phyloP scores from a whole-genome alignment of 2,329 filamentous ascomycete species.

The Monosporascus ibericus region DNA sequence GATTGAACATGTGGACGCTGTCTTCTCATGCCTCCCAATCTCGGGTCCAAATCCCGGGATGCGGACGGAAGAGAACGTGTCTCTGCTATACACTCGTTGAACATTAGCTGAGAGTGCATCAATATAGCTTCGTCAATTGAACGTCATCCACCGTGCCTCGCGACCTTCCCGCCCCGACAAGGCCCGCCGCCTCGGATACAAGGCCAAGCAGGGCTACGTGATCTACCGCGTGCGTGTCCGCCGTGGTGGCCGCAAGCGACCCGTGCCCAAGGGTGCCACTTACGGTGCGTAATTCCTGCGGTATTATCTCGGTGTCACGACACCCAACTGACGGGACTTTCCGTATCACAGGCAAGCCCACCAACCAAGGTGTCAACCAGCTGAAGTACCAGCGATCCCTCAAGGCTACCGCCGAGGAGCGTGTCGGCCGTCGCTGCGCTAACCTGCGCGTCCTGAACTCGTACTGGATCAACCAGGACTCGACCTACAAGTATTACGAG shows the following conservation, averaged over 20 bases:
- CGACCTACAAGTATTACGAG: slow-evolving; percentile 99
- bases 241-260: slow-evolving; percentile 97
- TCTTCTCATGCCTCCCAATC: slow-evolving; percentile 16
- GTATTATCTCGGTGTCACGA: neutral
- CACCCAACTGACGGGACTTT: slow-evolving; percentile 8
- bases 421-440: slow-evolving; percentile 97
- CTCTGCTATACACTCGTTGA: slow-evolving; percentile 98
- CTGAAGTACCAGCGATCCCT: slow-evolving; percentile 99
- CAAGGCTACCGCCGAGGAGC: slow-evolving; percentile 96
- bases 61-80: slow-evolving; percentile 33
- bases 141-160: slow-evolving; percentile 98
- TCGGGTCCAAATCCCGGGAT: neutral
- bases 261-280: slow-evolving; percentile 94
- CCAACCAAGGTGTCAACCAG: slow-evolving; percentile 99
- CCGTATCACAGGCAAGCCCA: slow-evolving; percentile 78
- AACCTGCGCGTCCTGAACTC: slow-evolving; percentile 99
- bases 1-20: slow-evolving; percentile 28
- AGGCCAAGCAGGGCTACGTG: slow-evolving; percentile 99
- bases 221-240: slow-evolving; percentile 99
- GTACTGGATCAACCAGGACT: slow-evolving; percentile 99
- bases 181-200: slow-evolving; percentile 99
- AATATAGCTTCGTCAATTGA: slow-evolving; percentile 99
- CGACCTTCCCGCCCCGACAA: slow-evolving; percentile 98
- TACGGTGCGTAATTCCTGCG: slow-evolving; percentile 67
- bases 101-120: slow-evolving; percentile 99